Evolutionary conservation across 345 rosid species (phyloP), one percentile per base, ranked within the genome.

Genomic region (Eutrema heterophyllum): DNA sequence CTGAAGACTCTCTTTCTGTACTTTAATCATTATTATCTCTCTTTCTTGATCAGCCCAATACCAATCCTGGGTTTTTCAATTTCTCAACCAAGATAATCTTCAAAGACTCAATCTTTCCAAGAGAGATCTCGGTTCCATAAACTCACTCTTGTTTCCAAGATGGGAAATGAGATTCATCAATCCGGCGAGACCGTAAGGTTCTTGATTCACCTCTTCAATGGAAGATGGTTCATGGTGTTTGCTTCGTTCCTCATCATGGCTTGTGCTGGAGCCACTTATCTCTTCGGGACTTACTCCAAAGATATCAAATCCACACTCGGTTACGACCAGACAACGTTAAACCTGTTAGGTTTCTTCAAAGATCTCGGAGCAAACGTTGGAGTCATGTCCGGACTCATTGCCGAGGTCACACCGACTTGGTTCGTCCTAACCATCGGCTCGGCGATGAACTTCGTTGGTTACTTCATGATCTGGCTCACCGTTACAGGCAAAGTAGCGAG

Each of bases 351-450:
- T 3, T 90, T 89, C 79, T 87, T 86, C 59, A 93, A 93, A 74
- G 98, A 93, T 70, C 90, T 93, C 0, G 98, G 98, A 21, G 97
- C 96, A 9, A 93, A 90, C 58, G 82, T 90, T 9, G 97, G 96
- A 2, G 90, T 93, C 48, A 36, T 82, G 29, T 85, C 98, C 1
- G 97, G 96, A 0, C 89, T 90, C n/a, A 53, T 93, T 1, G 98
- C 92, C 6, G 97, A 93, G 79, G 86, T 93, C 55, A 87, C 91
- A 2, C 98, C 97, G 3, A 88, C 98, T 3, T 93, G 98, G 97
- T 83, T 87, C 29, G 96, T 93, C n/a, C 86, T 93, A 36, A 71
- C 83, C 1, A 57, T 84, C 0, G 98, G 98, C 7, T 85, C 95
- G 18, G 97, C 81, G n/a, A 82, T 93, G 87, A 93, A 90, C 67